These are phyloP conservation scores for Gypsophila paniculata DNA, from an alignment of 179 eudicot species.

Conservation along the genomic window DNA sequence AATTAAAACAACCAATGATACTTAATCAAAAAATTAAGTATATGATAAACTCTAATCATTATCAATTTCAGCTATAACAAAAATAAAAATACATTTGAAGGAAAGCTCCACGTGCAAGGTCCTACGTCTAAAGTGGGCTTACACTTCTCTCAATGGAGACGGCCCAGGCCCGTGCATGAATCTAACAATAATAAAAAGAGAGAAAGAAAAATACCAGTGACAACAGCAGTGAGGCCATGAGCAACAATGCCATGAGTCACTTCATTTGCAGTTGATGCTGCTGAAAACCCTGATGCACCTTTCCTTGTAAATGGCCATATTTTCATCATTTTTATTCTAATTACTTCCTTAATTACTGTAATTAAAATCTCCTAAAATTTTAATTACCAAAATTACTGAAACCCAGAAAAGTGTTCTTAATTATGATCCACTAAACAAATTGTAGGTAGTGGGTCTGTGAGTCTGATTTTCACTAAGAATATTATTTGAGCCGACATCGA, in stretches of 20 bases:
- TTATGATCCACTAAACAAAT: neutral
- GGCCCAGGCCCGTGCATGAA: too few relatives aligned
- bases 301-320: slow-evolving; percentile 38
- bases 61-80: neutral
- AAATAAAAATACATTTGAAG: neutral
- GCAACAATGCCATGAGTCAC: slow-evolving; percentile 43
- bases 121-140: too few relatives aligned
- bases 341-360: neutral
- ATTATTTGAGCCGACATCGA: too few relatives aligned
- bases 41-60: neutral
- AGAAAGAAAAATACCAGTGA: slow-evolving; percentile 32
- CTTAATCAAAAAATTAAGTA: too few relatives aligned
- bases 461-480: too few relatives aligned
- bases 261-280: slow-evolving; percentile 39
- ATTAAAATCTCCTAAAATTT: too few relatives aligned
- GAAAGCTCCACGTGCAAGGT: too few relatives aligned
- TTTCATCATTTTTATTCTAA: slow-evolving; percentile 25
- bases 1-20: neutral
- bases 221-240: slow-evolving; percentile 38
- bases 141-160: too few relatives aligned
- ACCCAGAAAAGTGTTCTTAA: neutral
- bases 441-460: too few relatives aligned
- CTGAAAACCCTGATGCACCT: slow-evolving; percentile 46
- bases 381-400: neutral
- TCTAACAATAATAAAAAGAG: too few relatives aligned